Evolutionary conservation across 2,329 filamentous ascomycete genomes (phyloP).

Genomic region (Cladorrhinum sp.): DNA sequence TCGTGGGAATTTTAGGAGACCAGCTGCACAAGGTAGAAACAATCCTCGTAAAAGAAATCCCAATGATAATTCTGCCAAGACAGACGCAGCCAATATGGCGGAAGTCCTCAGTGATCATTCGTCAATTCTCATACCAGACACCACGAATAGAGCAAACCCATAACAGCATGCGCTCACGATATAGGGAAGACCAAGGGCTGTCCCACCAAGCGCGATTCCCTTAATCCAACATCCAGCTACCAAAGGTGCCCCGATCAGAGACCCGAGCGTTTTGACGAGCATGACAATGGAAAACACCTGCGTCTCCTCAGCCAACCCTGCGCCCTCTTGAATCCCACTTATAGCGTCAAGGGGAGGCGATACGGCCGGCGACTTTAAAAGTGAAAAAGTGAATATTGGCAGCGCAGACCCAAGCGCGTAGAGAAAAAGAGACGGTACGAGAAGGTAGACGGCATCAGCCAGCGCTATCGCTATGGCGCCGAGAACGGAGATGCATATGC

Average conservation of each 20-base stretch:
- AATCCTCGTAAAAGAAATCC: no score
- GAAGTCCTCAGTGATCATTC: no score
- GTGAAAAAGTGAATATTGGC: constrained; percentile 48
- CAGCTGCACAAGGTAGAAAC: no score
- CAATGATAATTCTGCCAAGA: no score
- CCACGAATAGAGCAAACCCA: constrained; percentile 28
- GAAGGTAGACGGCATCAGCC: constrained; percentile 37
- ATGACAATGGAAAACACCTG: constrained; percentile 51
- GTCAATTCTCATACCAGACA: constrained; percentile 17
- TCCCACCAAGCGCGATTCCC: constrained; percentile 37
- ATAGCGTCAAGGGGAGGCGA: constrained; percentile 22
- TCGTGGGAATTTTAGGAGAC: no score
- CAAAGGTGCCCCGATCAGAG: constrained; percentile 44
- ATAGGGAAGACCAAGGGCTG: constrained; percentile 40
- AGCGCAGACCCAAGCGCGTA: constrained; percentile 49
- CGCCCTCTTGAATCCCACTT: neutral
- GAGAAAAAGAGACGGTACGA: constrained; percentile 43
- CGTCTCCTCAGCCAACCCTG: constrained; percentile 29
- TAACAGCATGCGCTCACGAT: constrained; percentile 41
- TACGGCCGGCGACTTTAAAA: constrained; percentile 44
- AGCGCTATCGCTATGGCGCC: constrained; percentile 45
- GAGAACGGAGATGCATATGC: constrained; percentile 38
- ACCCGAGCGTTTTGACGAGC: constrained; percentile 48
- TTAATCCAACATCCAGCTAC: constrained; percentile 47
- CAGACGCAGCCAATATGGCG: no score